Evolutionary conservation across 73 alveolate species (phyloP), one percentile per base, ranked within the genome.

Genomic region (Paramecium biaurelia): DNA sequence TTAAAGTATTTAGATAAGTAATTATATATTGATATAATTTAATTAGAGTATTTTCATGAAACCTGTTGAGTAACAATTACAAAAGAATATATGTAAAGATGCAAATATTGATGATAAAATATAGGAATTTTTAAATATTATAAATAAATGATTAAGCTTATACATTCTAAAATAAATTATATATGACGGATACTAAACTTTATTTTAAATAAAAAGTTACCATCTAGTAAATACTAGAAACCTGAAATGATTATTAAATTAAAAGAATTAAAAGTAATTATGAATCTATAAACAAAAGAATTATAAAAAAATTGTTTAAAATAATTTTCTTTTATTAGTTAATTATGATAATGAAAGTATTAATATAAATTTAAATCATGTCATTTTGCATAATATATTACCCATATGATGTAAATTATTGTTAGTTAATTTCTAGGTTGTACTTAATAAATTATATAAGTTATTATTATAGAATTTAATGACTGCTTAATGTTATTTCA

Each of bases 121-220:
- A 30, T 63, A 30, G 0, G 84, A 63, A 30, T 63, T 63, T 63
- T 63, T 53, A 53, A 53, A 53, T 53, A 53, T 21, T 20, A 21
- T 34, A 72, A 35, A 70, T 76, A 93, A 70, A 95, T 95, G 99
- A 97, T 98, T 5, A 95, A 94, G 57, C 96, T 96, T 93, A 85
- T 98, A 53, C 97, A 97, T 88, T 79, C 97, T 28, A 93, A 95
- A 87, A 97, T 92, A 96, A 95, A 85, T 43, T 97, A 94, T 96
- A 93, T 88, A 92, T 96, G 49, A 92, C 99, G 74, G 90, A 92
- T 32, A 85, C 20, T 30, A 74, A 34, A 82, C 96, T 49, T 93
- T 97, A 43, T 98, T 96, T 76, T 45, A 88, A 37, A 94, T 38
- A 8, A 38, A 38, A 87, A 70, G 4, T 68, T 92, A 18, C 86